Evolutionary conservation across 345 rosid species (phyloP).

Genomic region (Cardiospermum halicacabum): DNA sequence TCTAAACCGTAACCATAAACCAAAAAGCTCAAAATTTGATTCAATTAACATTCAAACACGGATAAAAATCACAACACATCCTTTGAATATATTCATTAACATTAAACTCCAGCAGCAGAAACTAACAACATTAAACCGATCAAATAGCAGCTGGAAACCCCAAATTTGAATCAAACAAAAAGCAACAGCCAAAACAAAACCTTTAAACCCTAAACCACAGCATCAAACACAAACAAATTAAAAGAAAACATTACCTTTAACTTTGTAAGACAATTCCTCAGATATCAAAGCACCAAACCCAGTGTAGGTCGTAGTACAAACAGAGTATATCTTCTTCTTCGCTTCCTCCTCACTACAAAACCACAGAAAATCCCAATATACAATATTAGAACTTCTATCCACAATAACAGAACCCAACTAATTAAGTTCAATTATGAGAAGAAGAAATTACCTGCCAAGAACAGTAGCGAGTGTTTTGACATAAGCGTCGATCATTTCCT

Average conservation of each 20-base stretch:
- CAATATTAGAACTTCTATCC: not conserved
- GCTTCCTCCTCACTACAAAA: constrained; percentile 89
- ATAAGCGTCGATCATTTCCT: constrained; percentile 73
- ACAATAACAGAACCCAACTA: not conserved
- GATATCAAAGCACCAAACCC: constrained; percentile 95
- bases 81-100: not conserved
- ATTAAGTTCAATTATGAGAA: not conserved
- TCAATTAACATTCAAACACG: too few species aligned
- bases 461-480: constrained; percentile 76
- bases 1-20: not conserved
- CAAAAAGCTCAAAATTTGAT: not conserved
- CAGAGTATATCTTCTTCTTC: constrained; percentile 95
- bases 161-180: not conserved
- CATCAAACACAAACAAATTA: not conserved
- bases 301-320: constrained; percentile 73
- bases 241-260: constrained; percentile 70
- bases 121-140: not conserved
- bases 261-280: constrained; percentile 87
- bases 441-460: constrained; percentile 53
- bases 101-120: not conserved
- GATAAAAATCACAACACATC: not conserved
- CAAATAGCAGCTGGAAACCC: not conserved
- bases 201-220: constrained; percentile 2
- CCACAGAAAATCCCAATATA: constrained; percentile 25
- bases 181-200: not conserved